A percentile compares a stretch with the other conserved stretches of the same genome.
These are phyloP conservation scores for Neurospora crassa DNA, from an alignment of 2,329 filamentous ascomycete species.

Conservation along the genomic window DNA sequence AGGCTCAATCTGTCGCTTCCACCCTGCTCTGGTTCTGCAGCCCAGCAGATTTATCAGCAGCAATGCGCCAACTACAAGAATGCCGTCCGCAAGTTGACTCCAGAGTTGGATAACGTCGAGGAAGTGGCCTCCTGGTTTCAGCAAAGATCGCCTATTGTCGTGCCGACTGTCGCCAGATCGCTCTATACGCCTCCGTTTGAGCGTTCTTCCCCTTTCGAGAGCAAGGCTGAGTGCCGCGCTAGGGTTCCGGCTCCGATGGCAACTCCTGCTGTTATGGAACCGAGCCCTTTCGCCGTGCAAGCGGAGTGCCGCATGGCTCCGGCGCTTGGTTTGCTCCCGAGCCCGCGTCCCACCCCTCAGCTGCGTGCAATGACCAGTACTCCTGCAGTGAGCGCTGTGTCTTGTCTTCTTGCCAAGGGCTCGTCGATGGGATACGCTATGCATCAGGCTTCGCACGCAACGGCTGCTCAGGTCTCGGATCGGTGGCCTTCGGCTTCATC, in stretches of 20 bases:
- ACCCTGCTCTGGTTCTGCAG: slow-evolving; percentile 40
- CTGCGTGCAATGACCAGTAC: slow-evolving; percentile 42
- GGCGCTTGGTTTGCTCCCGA: slow-evolving; percentile 46
- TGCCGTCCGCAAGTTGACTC: slow-evolving; percentile 46
- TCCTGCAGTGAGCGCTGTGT: slow-evolving; percentile 48
- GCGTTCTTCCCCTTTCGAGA: slow-evolving; percentile 22
- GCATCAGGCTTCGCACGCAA: slow-evolving; percentile 40
- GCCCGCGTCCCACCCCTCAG: slow-evolving; percentile 49
- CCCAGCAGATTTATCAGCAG: slow-evolving; percentile 31
- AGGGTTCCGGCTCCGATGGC: slow-evolving; percentile 27
- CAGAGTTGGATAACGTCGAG: slow-evolving; percentile 49
- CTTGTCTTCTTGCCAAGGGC: slow-evolving; percentile 37
- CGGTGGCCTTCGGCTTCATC: slow-evolving; percentile 40
- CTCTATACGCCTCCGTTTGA: slow-evolving; percentile 35
- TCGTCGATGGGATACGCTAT: slow-evolving; percentile 54
- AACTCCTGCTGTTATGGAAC: slow-evolving; percentile 43
- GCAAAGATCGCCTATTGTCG: slow-evolving; percentile 17
- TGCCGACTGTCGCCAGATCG: slow-evolving; percentile 30
- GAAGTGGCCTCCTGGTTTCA: slow-evolving; percentile 31
- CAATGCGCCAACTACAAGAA: slow-evolving; percentile 48
- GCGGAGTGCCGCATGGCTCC: slow-evolving; percentile 39
- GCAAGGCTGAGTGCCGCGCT: slow-evolving; percentile 25
- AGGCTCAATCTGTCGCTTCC: slow-evolving; percentile 65
- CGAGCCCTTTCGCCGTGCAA: slow-evolving; percentile 32
- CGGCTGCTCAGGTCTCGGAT: slow-evolving; percentile 40